Percentiles rank a stretch among this genome's conserved stretches.
Conservation (phyloP, 192 early-diverging fungal species). For the Coemansia sp. region DNA sequence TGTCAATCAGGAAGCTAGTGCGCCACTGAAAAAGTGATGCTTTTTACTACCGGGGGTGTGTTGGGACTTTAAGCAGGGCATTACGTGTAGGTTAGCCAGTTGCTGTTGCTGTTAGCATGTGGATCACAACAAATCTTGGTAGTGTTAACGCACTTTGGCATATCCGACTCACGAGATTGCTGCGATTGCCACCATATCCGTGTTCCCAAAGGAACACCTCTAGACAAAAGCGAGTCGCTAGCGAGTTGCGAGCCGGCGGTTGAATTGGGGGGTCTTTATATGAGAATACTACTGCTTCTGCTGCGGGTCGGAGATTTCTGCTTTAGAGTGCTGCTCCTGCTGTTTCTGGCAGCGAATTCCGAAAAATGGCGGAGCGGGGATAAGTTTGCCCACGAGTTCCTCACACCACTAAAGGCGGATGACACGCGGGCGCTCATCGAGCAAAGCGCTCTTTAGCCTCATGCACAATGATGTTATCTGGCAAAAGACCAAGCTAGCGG, state of each 20-base stretch:
- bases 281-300: not conserved
- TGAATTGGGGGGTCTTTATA: not conserved
- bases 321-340: not conserved
- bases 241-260: not conserved
- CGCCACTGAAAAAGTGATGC: not conserved
- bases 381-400: not conserved
- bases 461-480: constrained; percentile 1
- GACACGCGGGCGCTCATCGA: not conserved
- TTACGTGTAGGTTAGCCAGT: constrained; percentile 1
- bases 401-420: not conserved
- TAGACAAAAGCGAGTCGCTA: not conserved
- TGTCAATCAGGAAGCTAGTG: not conserved
- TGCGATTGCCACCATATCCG: not conserved
- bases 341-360: not conserved
- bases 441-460: not conserved
- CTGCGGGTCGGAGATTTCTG: not conserved
- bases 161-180: constrained; percentile 1
- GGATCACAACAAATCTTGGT: not conserved
- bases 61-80: not conserved
- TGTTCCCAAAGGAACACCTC: not conserved
- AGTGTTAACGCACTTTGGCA: not conserved
- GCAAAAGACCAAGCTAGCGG: not conserved
- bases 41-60: not conserved
- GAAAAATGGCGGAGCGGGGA: not conserved
- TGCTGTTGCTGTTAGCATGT: constrained; percentile 1